Base-by-base conservation (phyloP, 2,329 filamentous ascomycete species). In the Trichoderma hamatum region DNA sequence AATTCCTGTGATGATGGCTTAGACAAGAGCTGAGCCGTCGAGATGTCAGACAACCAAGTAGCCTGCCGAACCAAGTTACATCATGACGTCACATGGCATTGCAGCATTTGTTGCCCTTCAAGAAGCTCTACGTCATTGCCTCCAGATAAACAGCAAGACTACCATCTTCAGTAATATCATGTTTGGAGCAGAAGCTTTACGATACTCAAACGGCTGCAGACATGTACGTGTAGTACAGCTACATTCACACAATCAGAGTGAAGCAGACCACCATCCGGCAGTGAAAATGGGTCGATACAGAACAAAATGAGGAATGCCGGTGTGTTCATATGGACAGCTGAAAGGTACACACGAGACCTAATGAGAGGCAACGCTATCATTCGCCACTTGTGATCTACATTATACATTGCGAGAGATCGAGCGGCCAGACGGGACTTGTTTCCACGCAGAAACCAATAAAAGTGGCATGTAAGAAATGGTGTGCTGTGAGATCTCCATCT, bases 351-450 rank as follows among this genome's bases (percentile, higher is more conserved):
- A 7, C 28, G 19, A 32, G 24, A 26, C 32, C 60, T 62, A 11
- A 19, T 26, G n/a, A 14, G 14, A 65, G 49, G 43, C 51, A 19
- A 65, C 46, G 51, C 51, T 43, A 43, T 65, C 51, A 65, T 65
- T 65, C 21, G 62, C 62, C 62, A 65, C 62, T 30, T 3, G 13
- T 6, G 51, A 55, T 65, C 62, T 43, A 43, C 51, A 55, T 55
- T 24, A 9, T 43, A 51, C 62, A 43, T 65, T 43, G 13, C 55
- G 34, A 21, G 24, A 26, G 51, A 26, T 14, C 21, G 19, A 19
- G 24, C 32, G 26, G 46, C 39, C 34, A 43, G 24, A 26, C 62
- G 62, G 51, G 7, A 43, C 34, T 21, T 10, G 26, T 55, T 39
- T 51, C 28, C 62, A n/a, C 62, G 34, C 39, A 16, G 14, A 30